These are phyloP conservation scores for Penicillium corylophilum DNA, from an alignment of 2,329 filamentous ascomycete genomes.

Conservation along the genomic window DNA sequence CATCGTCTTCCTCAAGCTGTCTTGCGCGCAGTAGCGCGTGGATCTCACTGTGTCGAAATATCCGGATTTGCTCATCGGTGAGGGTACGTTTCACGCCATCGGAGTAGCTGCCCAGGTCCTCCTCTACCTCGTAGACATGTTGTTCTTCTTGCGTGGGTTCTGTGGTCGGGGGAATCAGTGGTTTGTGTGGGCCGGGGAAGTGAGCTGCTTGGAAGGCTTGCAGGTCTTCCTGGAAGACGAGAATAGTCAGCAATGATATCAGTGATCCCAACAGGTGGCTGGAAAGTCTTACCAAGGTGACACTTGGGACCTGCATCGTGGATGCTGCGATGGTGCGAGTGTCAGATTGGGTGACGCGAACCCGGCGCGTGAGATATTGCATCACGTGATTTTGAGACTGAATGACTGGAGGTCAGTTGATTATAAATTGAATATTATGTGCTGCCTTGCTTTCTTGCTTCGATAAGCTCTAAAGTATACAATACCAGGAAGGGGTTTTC, in stretches of 20 bases:
- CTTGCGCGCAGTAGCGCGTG: slow-evolving; percentile 64
- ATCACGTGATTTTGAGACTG: background rate
- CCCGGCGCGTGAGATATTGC: background rate
- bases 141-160: slow-evolving; percentile 10
- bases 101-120: slow-evolving; percentile 76
- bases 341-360: slow-evolving; percentile 14
- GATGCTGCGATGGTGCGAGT: slow-evolving; percentile 1
- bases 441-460: too few relatives aligned
- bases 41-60: slow-evolving; percentile 87
- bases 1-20: slow-evolving; percentile 35
- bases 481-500: too few relatives aligned
- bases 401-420: background rate
- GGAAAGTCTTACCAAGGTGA: slow-evolving; percentile 34
- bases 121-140: slow-evolving; percentile 39
- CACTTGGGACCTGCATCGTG: slow-evolving; percentile 31
- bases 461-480: background rate
- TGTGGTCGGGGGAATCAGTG: slow-evolving; percentile 1
- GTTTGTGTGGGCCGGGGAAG: slow-evolving; percentile 43
- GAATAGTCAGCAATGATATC: background rate
- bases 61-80: slow-evolving; percentile 85
- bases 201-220: slow-evolving; percentile 59
- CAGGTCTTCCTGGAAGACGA: slow-evolving; percentile 55
- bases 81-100: slow-evolving; percentile 87
- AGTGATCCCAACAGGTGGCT: too few relatives aligned
- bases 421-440: too few relatives aligned